A percentile compares a stretch with the other conserved stretches of the same genome.
phyloP scores from a whole-genome alignment of 108 stramenopile species.

The Skeletonema grethae region DNA sequence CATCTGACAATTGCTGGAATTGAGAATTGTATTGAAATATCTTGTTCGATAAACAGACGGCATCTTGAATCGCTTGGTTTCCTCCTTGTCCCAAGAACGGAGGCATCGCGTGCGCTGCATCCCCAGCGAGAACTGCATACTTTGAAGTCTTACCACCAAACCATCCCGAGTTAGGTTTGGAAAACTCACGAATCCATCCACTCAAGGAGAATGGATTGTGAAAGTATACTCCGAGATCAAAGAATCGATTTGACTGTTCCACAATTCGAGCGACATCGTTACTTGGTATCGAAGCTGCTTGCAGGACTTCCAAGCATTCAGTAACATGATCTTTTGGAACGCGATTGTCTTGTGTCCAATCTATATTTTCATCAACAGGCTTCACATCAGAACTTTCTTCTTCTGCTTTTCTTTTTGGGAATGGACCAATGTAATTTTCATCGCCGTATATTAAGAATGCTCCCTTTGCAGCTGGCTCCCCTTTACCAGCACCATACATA shows the following conservation, averaged over 20 bases:
- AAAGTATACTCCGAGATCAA: slow-evolving; percentile 83
- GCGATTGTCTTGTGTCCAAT: slow-evolving; percentile 67
- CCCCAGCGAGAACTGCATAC: slow-evolving; percentile 74
- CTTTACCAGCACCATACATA: slow-evolving; percentile 69
- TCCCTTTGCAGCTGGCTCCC: slow-evolving; percentile 44
- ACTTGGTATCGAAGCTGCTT: slow-evolving; percentile 51
- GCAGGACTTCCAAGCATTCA: slow-evolving; percentile 18
- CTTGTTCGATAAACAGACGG: slow-evolving; percentile 49
- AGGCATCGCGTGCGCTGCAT: slow-evolving; percentile 96
- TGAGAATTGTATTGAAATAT: slow-evolving; percentile 58
- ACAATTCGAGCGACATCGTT: slow-evolving; percentile 45
- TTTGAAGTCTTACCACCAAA: slow-evolving; percentile 15
- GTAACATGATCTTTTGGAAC: slow-evolving; percentile 33
- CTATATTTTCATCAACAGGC: slow-evolving; percentile 58
- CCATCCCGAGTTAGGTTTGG: slow-evolving; percentile 16
- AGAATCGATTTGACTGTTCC: slow-evolving; percentile 59
- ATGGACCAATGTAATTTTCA: slow-evolving; percentile 75
- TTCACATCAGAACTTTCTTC: slow-evolving; percentile 14
- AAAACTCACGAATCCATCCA: slow-evolving; percentile 68
- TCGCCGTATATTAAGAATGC: slow-evolving; percentile 71
- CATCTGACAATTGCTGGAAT: slow-evolving; percentile 10
- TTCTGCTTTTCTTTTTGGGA: slow-evolving; percentile 40
- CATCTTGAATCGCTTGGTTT: slow-evolving; percentile 96
- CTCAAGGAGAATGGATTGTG: slow-evolving; percentile 76
- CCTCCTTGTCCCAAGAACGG: slow-evolving; percentile 97